Evolutionary conservation across 139 green algal genomes (phyloP).

Genomic region (Picochlorum sp.): DNA sequence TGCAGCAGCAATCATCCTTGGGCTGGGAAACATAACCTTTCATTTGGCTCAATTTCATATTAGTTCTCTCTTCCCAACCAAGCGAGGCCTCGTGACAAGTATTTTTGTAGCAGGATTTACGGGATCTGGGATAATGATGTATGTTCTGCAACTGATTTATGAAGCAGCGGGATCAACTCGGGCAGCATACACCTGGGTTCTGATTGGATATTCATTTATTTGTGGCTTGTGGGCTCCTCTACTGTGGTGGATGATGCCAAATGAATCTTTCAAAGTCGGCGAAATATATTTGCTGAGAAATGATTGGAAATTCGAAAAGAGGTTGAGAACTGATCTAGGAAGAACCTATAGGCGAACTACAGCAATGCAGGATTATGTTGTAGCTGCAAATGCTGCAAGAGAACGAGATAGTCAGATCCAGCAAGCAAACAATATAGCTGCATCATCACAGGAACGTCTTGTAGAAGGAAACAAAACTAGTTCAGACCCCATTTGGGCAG

Average conservation of each 20-base stretch:
- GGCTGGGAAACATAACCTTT: conserved; percentile 51
- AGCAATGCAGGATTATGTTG: conserved; percentile 36
- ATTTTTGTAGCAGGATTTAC: conserved; percentile 53
- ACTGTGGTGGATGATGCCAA: conserved; percentile 51
- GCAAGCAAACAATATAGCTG: background rate
- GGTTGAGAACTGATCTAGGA: conserved; percentile 22
- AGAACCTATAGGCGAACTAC: conserved; percentile 21
- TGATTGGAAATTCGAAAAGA: conserved; percentile 28
- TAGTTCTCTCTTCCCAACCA: conserved; percentile 34
- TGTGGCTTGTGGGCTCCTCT: conserved; percentile 39
- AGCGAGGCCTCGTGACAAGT: conserved; percentile 36
- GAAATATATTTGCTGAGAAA: conserved; percentile 27
- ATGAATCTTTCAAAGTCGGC: conserved; percentile 35
- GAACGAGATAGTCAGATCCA: conserved; percentile 5
- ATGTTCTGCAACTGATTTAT: conserved; percentile 42
- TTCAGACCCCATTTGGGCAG: conserved; percentile 12
- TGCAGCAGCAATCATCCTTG: conserved; percentile 41
- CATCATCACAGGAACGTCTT: background rate
- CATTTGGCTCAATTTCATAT: conserved; percentile 53
- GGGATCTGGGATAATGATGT: conserved; percentile 50
- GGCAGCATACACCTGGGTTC: conserved; percentile 26
- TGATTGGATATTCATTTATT: conserved; percentile 35
- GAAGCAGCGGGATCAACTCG: conserved; percentile 22
- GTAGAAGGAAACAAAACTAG: background rate
- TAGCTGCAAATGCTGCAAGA: conserved; percentile 5